Evolutionary conservation across 768 basidiomycete species (phyloP).

Genomic region (Calocera viscosa): DNA sequence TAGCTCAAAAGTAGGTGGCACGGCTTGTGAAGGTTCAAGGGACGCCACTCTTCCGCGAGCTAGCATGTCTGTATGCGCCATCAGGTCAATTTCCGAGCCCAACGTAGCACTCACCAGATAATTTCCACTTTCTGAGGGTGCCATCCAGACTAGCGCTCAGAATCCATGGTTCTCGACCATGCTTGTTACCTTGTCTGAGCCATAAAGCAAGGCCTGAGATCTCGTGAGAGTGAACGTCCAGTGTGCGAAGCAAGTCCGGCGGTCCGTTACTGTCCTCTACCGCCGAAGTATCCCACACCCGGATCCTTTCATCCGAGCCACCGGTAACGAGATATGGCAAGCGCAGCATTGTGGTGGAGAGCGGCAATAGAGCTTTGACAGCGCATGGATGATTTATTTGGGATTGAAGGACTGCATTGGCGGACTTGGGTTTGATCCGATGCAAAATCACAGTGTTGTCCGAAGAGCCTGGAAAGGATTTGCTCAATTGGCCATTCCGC

Average conservation of each 20-base stretch:
- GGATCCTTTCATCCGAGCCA: not conserved
- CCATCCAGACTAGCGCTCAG: conserved; percentile 2
- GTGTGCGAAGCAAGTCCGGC: not conserved
- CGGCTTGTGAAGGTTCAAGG: not conserved
- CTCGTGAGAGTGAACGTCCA: conserved; percentile 1
- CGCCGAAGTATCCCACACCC: not conserved
- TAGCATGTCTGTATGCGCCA: not conserved
- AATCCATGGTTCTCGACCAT: not conserved
- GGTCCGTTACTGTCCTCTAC: not conserved
- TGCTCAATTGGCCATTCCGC: not conserved
- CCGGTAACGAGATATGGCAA: not conserved
- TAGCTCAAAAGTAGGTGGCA: not conserved
- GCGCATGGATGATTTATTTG: not conserved
- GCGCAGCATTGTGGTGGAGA: not conserved
- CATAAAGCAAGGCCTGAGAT: not conserved
- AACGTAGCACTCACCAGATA: not conserved
- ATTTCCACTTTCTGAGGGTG: not conserved
- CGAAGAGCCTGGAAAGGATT: not conserved
- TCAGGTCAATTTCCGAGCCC: not conserved
- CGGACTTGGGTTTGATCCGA: not conserved
- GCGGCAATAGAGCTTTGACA: not conserved
- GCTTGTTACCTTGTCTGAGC: not conserved
- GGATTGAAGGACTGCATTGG: not conserved
- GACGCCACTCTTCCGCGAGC: not conserved
- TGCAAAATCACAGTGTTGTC: not conserved